Evolutionary conservation across 139 green algal species (phyloP).

Genomic region (Chloropicon primus): DNA sequence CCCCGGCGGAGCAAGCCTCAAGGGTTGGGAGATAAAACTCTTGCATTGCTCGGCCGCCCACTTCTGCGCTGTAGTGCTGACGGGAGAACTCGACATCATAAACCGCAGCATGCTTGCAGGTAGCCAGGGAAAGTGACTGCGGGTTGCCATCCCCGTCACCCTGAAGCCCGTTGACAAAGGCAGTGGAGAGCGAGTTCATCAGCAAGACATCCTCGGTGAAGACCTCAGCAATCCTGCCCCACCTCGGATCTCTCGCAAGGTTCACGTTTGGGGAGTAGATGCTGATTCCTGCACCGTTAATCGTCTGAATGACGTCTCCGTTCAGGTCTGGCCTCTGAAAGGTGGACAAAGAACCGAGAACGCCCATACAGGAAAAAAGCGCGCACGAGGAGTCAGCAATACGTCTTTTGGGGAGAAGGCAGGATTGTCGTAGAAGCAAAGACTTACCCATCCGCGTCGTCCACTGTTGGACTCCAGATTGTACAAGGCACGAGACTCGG

Average conservation of each 20-base stretch:
- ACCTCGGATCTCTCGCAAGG: slow-evolving; percentile 27
- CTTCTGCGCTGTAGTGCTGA: background rate
- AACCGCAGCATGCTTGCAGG: background rate
- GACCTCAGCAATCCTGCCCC: slow-evolving; percentile 26
- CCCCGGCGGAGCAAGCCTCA: slow-evolving; percentile 17
- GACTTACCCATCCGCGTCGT: background rate
- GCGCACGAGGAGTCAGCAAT: too few relatives aligned
- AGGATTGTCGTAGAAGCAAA: too few relatives aligned
- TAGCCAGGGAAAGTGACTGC: background rate
- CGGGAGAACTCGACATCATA: background rate
- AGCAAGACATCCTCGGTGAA: slow-evolving; percentile 32
- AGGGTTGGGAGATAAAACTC: slow-evolving; percentile 30
- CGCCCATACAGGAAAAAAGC: too few relatives aligned
- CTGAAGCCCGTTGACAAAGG: slow-evolving; percentile 27
- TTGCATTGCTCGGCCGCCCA: slow-evolving; percentile 6
- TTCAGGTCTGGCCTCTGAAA: background rate
- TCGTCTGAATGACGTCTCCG: background rate
- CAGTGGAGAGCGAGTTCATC: slow-evolving; percentile 11
- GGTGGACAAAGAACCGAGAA: too few relatives aligned
- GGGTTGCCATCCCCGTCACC: background rate
- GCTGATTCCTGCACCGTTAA: slow-evolving; percentile 18
- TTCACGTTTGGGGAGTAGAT: slow-evolving; percentile 38
- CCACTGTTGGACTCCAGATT: background rate
- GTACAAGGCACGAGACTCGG: background rate
- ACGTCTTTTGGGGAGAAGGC: too few relatives aligned